phyloP scores from a whole-genome alignment of 2,329 filamentous ascomycete species.

The Phyllosticta paracitricarpa region DNA sequence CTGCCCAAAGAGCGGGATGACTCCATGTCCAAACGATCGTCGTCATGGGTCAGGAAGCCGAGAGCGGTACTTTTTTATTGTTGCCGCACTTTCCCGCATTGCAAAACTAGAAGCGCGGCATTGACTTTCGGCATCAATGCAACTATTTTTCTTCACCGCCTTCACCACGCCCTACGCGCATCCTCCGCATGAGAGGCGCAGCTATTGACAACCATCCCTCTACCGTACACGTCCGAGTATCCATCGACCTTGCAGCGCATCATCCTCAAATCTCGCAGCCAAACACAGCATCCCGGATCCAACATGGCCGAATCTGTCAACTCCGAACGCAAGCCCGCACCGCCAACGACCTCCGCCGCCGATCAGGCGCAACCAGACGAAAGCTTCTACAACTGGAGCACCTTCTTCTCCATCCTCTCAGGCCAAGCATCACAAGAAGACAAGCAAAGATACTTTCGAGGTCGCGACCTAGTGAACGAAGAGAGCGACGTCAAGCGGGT shows the following conservation, averaged over 20 bases:
- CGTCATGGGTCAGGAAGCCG: neutral
- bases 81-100: neutral
- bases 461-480: constrained; percentile 66
- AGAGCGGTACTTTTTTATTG: neutral
- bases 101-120: neutral
- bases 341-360: constrained; percentile 14
- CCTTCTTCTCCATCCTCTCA: constrained; percentile 74
- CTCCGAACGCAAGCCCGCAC: neutral
- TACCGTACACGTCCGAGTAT: neutral
- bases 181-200: neutral
- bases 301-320: constrained; percentile 5
- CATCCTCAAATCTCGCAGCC: neutral
- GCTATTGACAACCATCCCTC: neutral
- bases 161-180: neutral
- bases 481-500: constrained; percentile 68
- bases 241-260: neutral
- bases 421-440: constrained; percentile 61
- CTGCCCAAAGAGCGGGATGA: neutral
- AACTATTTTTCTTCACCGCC: neutral
- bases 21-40: neutral
- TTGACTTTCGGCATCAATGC: neutral
- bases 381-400: constrained; percentile 56
- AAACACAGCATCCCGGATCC: neutral
- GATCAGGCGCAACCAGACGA: constrained; percentile 21
- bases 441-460: constrained; percentile 65